Percentiles rank a stretch among this genome's conserved stretches.
These are phyloP conservation scores for Elongisporangium senticosum DNA, from an alignment of 352 stramenopile genomes.

Conservation along the genomic window DNA sequence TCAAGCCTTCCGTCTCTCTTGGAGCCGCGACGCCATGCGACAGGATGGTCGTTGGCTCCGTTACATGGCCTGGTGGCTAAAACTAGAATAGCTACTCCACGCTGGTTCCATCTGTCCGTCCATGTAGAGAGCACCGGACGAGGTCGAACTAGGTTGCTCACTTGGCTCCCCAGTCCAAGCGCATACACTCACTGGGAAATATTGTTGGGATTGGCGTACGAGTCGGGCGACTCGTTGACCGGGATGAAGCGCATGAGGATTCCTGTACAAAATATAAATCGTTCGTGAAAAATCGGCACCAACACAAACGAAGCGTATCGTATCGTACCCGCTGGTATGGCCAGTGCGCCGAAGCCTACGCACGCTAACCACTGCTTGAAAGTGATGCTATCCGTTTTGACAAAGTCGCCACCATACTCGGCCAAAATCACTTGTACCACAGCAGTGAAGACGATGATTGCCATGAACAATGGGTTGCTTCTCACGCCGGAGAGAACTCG, in stretches of 20 bases:
- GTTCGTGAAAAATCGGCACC: not conserved
- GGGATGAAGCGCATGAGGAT: conserved; percentile 74
- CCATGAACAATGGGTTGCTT: conserved; percentile 92
- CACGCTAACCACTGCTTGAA: conserved; percentile 58
- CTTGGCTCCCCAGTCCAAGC: not conserved
- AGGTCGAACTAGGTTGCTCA: not conserved
- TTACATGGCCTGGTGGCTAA: not conserved
- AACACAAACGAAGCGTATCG: not conserved
- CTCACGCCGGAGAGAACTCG: conserved; percentile 91
- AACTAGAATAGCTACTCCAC: too few relatives aligned
- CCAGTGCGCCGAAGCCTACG: conserved; percentile 51
- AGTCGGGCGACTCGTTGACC: conserved; percentile 47
- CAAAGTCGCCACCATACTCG: conserved; percentile 91
- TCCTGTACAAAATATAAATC: conserved; percentile 18
- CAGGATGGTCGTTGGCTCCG: not conserved
- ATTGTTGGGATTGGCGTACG: conserved; percentile 74
- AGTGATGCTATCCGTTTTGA: conserved; percentile 65
- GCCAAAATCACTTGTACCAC: conserved; percentile 95
- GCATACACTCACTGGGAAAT: conserved; percentile 32
- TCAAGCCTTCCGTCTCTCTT: not conserved
- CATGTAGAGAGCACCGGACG: too few relatives aligned
- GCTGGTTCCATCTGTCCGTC: not conserved
- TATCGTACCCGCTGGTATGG: conserved; percentile 69
- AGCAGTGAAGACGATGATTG: conserved; percentile 90
- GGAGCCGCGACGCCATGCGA: not conserved